Evolutionary conservation across 179 eudicot species (phyloP), one percentile per base, ranked within the genome.

Genomic region (Sideroxylon spinosum): DNA sequence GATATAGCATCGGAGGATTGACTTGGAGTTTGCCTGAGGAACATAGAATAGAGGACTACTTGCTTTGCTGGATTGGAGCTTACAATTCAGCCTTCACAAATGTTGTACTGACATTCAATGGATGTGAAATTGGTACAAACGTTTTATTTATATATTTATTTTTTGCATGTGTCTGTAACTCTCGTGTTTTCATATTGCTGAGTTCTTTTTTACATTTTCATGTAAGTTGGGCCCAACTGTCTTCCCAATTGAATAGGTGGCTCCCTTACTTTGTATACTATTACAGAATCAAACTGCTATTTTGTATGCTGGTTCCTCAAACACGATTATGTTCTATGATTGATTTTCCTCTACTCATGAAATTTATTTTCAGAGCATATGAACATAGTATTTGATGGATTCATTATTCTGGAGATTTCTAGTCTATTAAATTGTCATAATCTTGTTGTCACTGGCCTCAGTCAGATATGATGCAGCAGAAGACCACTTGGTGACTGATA

Each of bases 31-130:
- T 91, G 78, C 88, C 92, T 7, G 76, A 73, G 76, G 87, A 85
- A 66, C 86, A 62, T 63, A 84, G 53, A 79, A 87, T 95, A 80
- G 92, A 90, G 81, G 97, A 95, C 61, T 95, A 81, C 83, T 81
- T 87, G 79, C 75, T 95, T 79, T 87, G 86, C 82, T 95, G 97
- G 98, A 86, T 95, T 78, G 98, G 99, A 32, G 78, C 84, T 62
- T 95, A 93, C 73, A 88, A 92, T 86, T 57, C 97, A 75, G 97
- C 99, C 55, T 93, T 93, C 80, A 89, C 98, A 77, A 95, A 91
- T 86, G 64, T 82, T 79, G 90, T 91, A 62, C 88, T 95, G 73
- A 93, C 97, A 59, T 93, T 88, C 75, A 95, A 93, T 85, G 86
- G 84, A n/a, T 95, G 97, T 85, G 98, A 95, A 80, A 90, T 89